A percentile compares a stretch with the other conserved stretches of the same genome.
phyloP scores from a whole-genome alignment of 495 filamentous ascomycete species.

The Talaromyces ruber region DNA sequence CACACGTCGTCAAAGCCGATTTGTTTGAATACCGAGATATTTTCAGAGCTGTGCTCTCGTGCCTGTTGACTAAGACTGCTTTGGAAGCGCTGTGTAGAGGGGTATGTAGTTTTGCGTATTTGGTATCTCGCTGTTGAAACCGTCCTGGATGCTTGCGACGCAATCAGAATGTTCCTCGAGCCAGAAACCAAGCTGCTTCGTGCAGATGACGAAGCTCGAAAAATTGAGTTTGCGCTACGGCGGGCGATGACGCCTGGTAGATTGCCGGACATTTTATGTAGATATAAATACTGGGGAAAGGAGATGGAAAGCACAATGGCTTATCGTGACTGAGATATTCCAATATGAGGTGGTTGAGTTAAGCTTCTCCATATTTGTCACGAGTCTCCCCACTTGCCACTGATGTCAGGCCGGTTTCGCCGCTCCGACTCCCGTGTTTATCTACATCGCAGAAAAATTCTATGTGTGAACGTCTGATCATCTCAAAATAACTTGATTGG shows the following conservation, averaged over 20 bases:
- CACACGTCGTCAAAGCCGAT: conserved; percentile 39
- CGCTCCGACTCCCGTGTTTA: neutral
- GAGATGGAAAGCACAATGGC: neutral
- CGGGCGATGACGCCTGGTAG: neutral
- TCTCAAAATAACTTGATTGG: neutral
- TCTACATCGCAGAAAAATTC: neutral
- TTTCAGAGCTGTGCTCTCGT: conserved; percentile 16
- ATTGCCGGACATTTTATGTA: neutral
- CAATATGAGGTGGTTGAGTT: neutral
- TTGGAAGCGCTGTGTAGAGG: neutral
- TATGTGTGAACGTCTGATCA: neutral
- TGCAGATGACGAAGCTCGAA: neutral
- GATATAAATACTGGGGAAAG: neutral
- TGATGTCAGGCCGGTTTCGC: neutral
- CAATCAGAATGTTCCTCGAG: neutral
- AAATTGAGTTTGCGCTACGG: neutral
- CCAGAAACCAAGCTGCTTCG: neutral
- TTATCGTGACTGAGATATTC: neutral
- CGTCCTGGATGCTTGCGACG: neutral
- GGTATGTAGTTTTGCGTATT: neutral
- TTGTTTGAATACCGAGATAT: conserved; percentile 15
- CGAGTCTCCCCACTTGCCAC: neutral
- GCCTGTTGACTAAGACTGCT: neutral
- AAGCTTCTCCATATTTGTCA: neutral
- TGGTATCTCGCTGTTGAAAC: neutral